Evolutionary conservation across 768 basidiomycete genomes (phyloP).

Genomic region (Amanita molliuscula): DNA sequence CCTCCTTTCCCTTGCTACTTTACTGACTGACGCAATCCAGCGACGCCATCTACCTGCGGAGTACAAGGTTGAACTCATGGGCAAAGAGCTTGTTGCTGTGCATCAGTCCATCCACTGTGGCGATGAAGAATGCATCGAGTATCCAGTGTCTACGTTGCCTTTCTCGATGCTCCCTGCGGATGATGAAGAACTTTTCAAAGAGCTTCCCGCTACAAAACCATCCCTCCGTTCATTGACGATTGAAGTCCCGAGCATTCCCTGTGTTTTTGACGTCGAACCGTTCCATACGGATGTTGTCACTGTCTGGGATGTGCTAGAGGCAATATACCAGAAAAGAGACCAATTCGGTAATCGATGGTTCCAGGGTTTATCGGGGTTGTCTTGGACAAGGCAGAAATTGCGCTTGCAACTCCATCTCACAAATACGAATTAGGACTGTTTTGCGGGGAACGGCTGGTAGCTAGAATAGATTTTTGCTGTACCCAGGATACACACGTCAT

Average conservation of each 20-base stretch:
- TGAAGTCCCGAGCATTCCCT: not conserved
- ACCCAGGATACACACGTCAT: not conserved
- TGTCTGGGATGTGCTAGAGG: not conserved
- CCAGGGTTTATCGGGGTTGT: not conserved
- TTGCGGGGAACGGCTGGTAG: not conserved
- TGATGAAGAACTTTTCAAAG: not conserved
- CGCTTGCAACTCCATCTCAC: not conserved
- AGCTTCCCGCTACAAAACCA: not conserved
- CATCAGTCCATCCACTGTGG: not conserved
- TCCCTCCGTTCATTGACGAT: not conserved
- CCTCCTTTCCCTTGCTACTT: too few relatives aligned
- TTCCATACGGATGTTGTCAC: not conserved
- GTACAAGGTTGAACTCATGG: not conserved
- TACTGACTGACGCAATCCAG: not conserved
- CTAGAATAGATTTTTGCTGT: not conserved
- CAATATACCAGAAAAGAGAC: not conserved
- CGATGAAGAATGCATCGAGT: not conserved
- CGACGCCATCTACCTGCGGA: not conserved
- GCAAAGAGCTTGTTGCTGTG: not conserved
- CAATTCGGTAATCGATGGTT: not conserved
- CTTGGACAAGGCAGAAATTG: not conserved
- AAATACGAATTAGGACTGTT: not conserved
- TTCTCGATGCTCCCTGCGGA: not conserved
- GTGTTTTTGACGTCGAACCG: not conserved
- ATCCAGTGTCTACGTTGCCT: not conserved